A percentile compares a stretch with the other conserved stretches of the same genome.
phyloP scores from a whole-genome alignment of 257 asterid species.

The Capsicum baccatum region DNA sequence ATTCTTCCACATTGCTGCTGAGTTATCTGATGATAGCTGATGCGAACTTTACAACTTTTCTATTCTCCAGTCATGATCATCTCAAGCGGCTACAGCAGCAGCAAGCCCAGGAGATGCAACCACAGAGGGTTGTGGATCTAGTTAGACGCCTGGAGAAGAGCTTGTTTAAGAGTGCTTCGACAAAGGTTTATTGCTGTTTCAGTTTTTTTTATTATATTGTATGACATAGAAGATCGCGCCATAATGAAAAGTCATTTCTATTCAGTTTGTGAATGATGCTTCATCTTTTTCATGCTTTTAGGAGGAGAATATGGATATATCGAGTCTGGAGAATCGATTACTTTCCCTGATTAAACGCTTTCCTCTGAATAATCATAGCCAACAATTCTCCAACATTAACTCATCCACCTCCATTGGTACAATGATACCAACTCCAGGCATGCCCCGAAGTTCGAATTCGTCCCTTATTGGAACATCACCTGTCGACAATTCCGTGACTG shows the following conservation, averaged over 20 bases:
- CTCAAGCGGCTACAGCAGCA: constrained; percentile 71
- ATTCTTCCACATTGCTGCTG: not conserved
- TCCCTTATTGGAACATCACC: constrained; percentile 57
- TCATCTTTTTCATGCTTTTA: constrained; percentile 38
- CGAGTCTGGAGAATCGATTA: constrained; percentile 82
- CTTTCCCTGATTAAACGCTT: constrained; percentile 56
- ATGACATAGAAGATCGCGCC: not conserved
- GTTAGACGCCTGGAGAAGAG: constrained; percentile 84
- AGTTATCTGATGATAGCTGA: constrained; percentile 25
- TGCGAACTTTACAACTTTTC: constrained; percentile 35
- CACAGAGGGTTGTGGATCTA: constrained; percentile 62
- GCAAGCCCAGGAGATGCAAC: constrained; percentile 61
- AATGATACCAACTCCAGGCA: constrained; percentile 99
- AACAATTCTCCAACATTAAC: constrained; percentile 47
- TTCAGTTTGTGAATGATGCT: constrained; percentile 29
- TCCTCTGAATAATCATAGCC: constrained; percentile 64
- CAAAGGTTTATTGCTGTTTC: constrained; percentile 62
- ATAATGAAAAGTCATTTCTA: constrained; percentile 16
- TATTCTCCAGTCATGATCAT: constrained; percentile 60
- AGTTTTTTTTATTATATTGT: not conserved
- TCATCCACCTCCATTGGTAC: constrained; percentile 73
- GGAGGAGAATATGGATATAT: constrained; percentile 85
- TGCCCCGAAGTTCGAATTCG: constrained; percentile 70
- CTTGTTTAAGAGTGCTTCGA: constrained; percentile 70
- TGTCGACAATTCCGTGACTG: constrained; percentile 57